These are phyloP conservation scores for Penicillium verrucosum DNA, from an alignment of 2,329 filamentous ascomycete genomes.

Conservation along the genomic window DNA sequence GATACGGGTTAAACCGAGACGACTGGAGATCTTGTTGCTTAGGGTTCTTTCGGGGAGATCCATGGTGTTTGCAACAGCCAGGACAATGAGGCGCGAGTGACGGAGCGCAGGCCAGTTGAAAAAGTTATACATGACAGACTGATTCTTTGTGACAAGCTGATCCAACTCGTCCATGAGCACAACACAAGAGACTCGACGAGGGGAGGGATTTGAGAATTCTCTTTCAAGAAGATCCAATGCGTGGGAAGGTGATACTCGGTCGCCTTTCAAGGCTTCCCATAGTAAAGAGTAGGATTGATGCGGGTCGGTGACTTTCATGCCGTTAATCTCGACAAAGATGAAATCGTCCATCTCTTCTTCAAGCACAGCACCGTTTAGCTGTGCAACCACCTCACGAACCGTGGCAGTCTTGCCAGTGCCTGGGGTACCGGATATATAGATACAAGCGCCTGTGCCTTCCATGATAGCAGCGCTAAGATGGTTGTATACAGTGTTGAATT, in stretches of 20 bases:
- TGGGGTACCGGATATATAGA: conserved; percentile 98
- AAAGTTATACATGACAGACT: conserved; percentile 99
- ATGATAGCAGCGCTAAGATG: conserved; percentile 92
- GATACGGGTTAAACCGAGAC: conserved; percentile 84
- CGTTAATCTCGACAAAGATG: conserved; percentile 98
- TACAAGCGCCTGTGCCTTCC: conserved; percentile 89
- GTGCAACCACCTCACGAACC: conserved; percentile 87
- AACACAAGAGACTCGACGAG: conserved; percentile 87
- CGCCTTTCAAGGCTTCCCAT: conserved; percentile 93
- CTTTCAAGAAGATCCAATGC: conserved; percentile 85
- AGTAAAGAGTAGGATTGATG: conserved; percentile 93
- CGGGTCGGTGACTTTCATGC: conserved; percentile 98
- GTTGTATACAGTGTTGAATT: conserved; percentile 88
- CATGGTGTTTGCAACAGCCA: conserved; percentile 99
- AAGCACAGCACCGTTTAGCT: conserved; percentile 80
- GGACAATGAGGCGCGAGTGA: conserved; percentile 88
- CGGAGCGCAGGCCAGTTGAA: conserved; percentile 97
- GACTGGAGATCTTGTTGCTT: conserved; percentile 97
- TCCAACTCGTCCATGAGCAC: conserved; percentile 98
- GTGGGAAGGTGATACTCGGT: conserved; percentile 87
- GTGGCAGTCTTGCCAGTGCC: conserved; percentile 98
- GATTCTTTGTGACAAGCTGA: conserved; percentile 95
- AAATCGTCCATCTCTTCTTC: conserved; percentile 96
- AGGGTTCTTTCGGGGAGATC: conserved; percentile 92
- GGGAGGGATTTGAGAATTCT: conserved; percentile 89